Percentiles rank a stretch among this genome's conserved stretches.
These are phyloP conservation scores for Golubevia sp. DNA, from an alignment of 1,284 basidiomycete species.

Conservation along the genomic window DNA sequence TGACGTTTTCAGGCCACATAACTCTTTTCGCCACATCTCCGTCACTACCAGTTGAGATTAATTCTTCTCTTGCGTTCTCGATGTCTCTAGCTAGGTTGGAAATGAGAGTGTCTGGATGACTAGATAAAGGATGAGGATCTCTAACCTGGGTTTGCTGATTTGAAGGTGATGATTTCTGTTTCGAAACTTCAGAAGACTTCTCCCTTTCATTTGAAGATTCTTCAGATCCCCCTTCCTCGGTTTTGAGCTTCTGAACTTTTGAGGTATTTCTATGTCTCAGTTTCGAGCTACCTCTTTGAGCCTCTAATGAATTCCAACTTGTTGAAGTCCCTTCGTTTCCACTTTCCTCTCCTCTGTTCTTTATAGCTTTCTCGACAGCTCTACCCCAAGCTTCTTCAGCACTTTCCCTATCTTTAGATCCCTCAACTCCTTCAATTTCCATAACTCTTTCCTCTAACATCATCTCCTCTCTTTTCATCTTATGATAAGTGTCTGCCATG, in stretches of 20 bases:
- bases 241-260: too few species aligned
- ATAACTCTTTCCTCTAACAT: constrained; percentile 43
- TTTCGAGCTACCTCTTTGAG: constrained; percentile 2
- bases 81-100: constrained; percentile 76
- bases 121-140: constrained; percentile 69
- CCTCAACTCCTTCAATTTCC: constrained; percentile 21
- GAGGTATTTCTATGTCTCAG: constrained; percentile 1
- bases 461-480: constrained; percentile 26
- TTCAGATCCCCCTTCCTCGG: too few species aligned
- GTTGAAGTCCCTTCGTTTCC: too few species aligned
- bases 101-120: constrained; percentile 75
- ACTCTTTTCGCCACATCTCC: too few species aligned
- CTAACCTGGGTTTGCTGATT: constrained; percentile 23
- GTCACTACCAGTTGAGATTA: constrained; percentile 67
- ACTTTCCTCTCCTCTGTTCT: too few species aligned
- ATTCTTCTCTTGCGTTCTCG: constrained; percentile 76
- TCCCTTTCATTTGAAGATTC: too few species aligned
- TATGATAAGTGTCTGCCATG: constrained; percentile 66
- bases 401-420: constrained; percentile 16
- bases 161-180: too few species aligned
- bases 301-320: constrained; percentile 3
- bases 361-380: constrained; percentile 6
- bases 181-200: too few species aligned
- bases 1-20: constrained; percentile 77
- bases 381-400: constrained; percentile 20